These are phyloP conservation scores for Coniochaeta hoffmannii DNA, from an alignment of 2,329 filamentous ascomycete genomes.

Conservation along the genomic window DNA sequence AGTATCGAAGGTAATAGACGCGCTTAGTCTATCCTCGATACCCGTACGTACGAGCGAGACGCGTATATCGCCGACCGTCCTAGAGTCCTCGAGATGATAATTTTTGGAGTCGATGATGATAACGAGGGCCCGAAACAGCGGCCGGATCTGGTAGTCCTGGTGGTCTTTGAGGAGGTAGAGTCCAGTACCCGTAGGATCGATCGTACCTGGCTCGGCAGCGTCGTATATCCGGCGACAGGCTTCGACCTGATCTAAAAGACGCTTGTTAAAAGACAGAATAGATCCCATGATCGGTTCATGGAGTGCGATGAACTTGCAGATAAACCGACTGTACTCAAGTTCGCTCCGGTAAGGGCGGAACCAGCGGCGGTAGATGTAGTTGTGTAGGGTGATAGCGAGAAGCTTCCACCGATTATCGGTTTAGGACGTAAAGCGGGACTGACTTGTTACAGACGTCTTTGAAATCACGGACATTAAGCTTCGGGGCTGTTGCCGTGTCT, in stretches of 20 bases:
- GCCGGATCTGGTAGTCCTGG: slow-evolving; percentile 2
- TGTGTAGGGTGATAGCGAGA: slow-evolving; percentile 4
- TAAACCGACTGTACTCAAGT: slow-evolving; percentile 5
- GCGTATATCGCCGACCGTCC: slow-evolving; percentile 2
- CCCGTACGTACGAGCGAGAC: slow-evolving; percentile 5
- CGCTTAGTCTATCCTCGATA: slow-evolving; percentile 5
- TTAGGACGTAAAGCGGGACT: slow-evolving; percentile 5
- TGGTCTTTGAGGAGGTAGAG: slow-evolving; percentile 2
- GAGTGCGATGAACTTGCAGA: slow-evolving; percentile 7
- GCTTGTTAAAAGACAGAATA: background rate
- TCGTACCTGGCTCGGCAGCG: background rate
- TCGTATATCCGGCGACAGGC: slow-evolving; percentile 2
- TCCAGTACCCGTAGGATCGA: background rate
- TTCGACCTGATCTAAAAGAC: slow-evolving; percentile 3
- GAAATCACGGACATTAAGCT: slow-evolving; percentile 2
- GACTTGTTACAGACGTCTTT: slow-evolving; percentile 7
- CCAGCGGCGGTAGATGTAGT: slow-evolving; percentile 8
- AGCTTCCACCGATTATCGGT: background rate
- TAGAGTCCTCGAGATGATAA: slow-evolving; percentile 4
- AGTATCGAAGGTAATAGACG: slow-evolving; percentile 3
- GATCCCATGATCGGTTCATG: background rate
- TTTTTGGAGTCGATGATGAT: slow-evolving; percentile 4
- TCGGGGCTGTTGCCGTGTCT: background rate
- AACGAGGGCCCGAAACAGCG: slow-evolving; percentile 3
- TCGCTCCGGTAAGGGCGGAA: slow-evolving; percentile 8